Conservation (phyloP, 2,329 filamentous ascomycete genomes). For the Ampelomyces quisqualis region DNA sequence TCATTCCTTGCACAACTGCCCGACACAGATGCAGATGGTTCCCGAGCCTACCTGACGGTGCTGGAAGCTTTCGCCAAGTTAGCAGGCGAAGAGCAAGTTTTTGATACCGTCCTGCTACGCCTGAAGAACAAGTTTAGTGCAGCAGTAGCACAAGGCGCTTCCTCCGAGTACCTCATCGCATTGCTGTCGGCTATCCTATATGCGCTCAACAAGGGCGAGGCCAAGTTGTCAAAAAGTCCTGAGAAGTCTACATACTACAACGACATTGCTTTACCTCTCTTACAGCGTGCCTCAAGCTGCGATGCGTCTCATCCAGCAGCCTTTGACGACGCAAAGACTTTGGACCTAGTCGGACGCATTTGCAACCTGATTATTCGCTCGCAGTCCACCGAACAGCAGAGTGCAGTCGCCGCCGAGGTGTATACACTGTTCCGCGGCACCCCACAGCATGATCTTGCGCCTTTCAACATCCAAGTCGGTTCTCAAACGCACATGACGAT, state of each 20-base stretch:
- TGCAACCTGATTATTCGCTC: constrained; percentile 60
- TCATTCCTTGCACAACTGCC: constrained; percentile 66
- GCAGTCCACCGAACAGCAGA: constrained; percentile 54
- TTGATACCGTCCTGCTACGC: constrained; percentile 63
- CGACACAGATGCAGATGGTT: constrained; percentile 54
- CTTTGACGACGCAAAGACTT: constrained; percentile 52
- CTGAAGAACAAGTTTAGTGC: constrained; percentile 64
- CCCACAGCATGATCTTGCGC: constrained; percentile 32
- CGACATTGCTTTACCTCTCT: constrained; percentile 49
- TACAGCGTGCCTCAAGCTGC: constrained; percentile 41
- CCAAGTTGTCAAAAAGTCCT: constrained; percentile 50
- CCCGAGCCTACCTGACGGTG: constrained; percentile 54
- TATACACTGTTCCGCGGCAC: constrained; percentile 54
- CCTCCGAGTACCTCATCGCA: constrained; percentile 58
- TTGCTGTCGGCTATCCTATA: constrained; percentile 63
- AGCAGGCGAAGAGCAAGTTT: constrained; percentile 61
- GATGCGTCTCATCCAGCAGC: constrained; percentile 33
- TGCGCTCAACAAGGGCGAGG: constrained; percentile 57
- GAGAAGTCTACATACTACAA: constrained; percentile 48
- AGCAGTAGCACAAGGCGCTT: constrained; percentile 55
- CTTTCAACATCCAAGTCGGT: constrained; percentile 33
- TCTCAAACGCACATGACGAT: constrained; percentile 49
- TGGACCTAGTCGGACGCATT: constrained; percentile 63
- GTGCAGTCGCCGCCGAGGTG: constrained; percentile 54
- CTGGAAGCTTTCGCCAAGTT: constrained; percentile 66